Conservation (phyloP, 805 yeast species). For the Candida odintsovae region DNA sequence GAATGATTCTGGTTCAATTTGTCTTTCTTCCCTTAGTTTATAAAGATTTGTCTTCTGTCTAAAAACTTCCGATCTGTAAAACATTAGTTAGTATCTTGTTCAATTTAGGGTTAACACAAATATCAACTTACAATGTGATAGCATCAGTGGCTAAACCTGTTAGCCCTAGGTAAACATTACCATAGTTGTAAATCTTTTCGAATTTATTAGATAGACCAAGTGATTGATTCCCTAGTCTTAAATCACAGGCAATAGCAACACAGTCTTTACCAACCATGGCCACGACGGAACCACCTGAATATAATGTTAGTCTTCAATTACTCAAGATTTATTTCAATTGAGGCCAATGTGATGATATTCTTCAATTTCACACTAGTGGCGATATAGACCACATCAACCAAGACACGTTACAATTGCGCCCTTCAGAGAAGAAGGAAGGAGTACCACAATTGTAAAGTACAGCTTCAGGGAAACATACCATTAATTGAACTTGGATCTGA, state of each 20-base stretch:
- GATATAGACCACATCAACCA: not conserved
- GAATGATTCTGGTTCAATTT: conserved; percentile 88
- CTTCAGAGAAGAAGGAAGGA: no score
- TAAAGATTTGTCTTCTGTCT: conserved; percentile 82
- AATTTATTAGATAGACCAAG: conserved; percentile 88
- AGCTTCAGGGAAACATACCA: conserved; percentile 37
- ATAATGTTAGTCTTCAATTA: conserved; percentile 11
- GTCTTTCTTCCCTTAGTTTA: conserved; percentile 85
- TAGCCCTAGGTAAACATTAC: conserved; percentile 81
- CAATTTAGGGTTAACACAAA: no score
- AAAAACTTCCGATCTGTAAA: conserved; percentile 52
- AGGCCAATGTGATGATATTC: not conserved
- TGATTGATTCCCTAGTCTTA: conserved; percentile 90
- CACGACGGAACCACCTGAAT: conserved; percentile 84
- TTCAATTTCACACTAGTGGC: not conserved
- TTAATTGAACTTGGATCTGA: conserved; percentile 77
- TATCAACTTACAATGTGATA: conserved; percentile 41
- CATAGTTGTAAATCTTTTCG: conserved; percentile 85
- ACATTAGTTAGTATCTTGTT: not conserved
- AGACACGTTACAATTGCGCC: not conserved
- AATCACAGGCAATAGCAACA: conserved; percentile 94
- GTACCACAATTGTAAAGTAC: no score
- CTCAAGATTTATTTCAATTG: not conserved
- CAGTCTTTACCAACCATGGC: conserved; percentile 99
- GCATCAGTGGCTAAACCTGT: conserved; percentile 97